Evolutionary conservation across 2,329 filamentous ascomycete species (phyloP), one percentile per base, ranked within the genome.

Genomic region (Allantophomopsis lycopodina): DNA sequence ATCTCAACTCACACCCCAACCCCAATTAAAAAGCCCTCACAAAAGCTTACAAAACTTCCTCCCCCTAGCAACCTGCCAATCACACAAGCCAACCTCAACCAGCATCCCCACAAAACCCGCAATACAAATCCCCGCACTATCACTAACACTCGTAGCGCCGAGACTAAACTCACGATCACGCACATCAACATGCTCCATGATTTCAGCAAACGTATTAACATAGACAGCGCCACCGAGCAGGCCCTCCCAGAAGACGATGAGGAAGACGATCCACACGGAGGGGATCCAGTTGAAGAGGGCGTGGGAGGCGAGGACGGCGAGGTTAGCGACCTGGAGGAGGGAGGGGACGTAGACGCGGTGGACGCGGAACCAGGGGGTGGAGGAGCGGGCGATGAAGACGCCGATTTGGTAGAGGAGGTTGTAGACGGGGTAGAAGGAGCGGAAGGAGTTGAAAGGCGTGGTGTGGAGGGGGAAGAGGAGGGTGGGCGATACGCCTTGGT

Each of bases 141-240:
- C 91, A 55, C 86, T 94, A 32, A 95, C 89, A 18, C 82, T 93
- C 2, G 87, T 91, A 0, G 88, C 89, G 0, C 84, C 79, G 2
- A 98, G 63, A 43, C 85, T 93, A 54, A 96, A 96, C 60, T 98
- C 91, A 5, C 89, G 72, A 39, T 95, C 87, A 23, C 77, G 73
- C 4, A 70, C 64, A 0, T 78, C 76, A 1, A 95, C 78, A 6
- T 79, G 77, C 51, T 95, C 86, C 56, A 86, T 81, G 45, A 98
- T 95, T 55, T 93, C 84, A 0, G 88, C 86, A 59, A 96, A 98
- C 0, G 88, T 94, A 52, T 89, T 94, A 43, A 96, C 88, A 52
- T 98, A 98, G 0, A 96, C 91, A 3, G 86, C 68, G 0, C 91
- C 91, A 1, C 91, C 91, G 0, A 98, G 65, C 11, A 96, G 59